Conservation (phyloP, 2,329 filamentous ascomycete genomes). For the Xylariales sp. region DNA sequence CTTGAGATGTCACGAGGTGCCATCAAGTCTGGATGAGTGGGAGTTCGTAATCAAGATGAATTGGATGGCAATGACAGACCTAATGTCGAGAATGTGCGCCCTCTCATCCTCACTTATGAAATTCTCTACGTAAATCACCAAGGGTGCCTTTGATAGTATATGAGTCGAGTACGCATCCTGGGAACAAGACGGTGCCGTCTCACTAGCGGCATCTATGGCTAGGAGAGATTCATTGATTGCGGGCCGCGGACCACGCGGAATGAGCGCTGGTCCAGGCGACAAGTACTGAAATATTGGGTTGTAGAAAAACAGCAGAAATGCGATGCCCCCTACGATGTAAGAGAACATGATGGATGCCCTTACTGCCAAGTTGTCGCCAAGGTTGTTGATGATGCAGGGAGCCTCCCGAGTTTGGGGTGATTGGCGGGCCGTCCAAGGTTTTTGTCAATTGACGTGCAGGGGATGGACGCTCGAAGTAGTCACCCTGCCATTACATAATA, state of each 20-base stretch:
- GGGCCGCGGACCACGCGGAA: constrained; percentile 37
- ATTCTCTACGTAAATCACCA: constrained; percentile 50
- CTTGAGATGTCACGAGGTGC: background rate
- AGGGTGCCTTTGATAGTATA: constrained; percentile 43
- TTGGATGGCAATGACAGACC: constrained; percentile 38
- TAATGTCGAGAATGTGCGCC: constrained; percentile 44
- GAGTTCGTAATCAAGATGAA: background rate
- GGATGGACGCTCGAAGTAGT: too few relatives aligned
- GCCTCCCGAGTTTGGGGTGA: too few relatives aligned
- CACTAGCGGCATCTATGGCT: constrained; percentile 39
- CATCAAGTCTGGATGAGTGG: constrained; percentile 5
- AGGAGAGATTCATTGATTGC: constrained; percentile 46
- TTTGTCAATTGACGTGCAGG: too few relatives aligned
- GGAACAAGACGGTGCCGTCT: constrained; percentile 29
- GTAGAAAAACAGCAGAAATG: constrained; percentile 37
- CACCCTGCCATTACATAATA: too few relatives aligned
- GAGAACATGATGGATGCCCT: constrained; percentile 42
- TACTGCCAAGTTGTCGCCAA: too few relatives aligned
- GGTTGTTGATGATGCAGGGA: too few relatives aligned
- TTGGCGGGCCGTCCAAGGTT: too few relatives aligned
- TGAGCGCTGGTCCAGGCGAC: constrained; percentile 21
- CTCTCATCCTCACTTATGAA: constrained; percentile 43
- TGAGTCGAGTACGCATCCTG: constrained; percentile 41
- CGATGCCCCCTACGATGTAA: constrained; percentile 38
- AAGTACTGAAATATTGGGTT: constrained; percentile 38